Evolutionary conservation across 352 stramenopile genomes (phyloP).

Genomic region (Peronospora destructor): DNA sequence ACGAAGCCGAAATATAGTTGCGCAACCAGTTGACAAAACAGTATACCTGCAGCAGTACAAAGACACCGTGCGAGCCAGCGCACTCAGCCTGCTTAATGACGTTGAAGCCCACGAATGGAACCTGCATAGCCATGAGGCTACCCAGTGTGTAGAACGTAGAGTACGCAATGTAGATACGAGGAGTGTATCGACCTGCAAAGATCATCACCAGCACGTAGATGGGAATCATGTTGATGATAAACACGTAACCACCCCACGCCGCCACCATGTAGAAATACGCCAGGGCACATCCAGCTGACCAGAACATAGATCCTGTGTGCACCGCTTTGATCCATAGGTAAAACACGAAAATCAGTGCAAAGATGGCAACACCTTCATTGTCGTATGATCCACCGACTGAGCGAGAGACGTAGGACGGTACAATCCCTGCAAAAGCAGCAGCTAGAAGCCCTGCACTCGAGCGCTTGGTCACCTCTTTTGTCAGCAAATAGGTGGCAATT

Average conservation of each 20-base stretch:
- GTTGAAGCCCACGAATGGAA: conserved; percentile 97
- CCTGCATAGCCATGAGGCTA: conserved; percentile 93
- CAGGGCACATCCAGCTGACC: conserved; percentile 74
- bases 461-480: conserved; percentile 85
- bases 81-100: conserved; percentile 89
- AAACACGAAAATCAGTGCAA: conserved; percentile 96
- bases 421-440: conserved; percentile 92
- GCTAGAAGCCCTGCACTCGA: conserved; percentile 86
- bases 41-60: conserved; percentile 87
- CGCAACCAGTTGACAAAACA: conserved; percentile 72
- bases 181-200: conserved; percentile 89
- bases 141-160: conserved; percentile 95
- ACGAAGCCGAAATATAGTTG: conserved; percentile 62
- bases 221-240: conserved; percentile 99
- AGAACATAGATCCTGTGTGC: conserved; percentile 86
- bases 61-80: conserved; percentile 87
- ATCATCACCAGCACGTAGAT: conserved; percentile 94
- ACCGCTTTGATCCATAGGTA: conserved; percentile 95
- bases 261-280: conserved; percentile 97
- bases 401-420: conserved; percentile 95
- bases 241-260: conserved; percentile 96
- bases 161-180: conserved; percentile 94
- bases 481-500: conserved; percentile 87
- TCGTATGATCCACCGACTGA: conserved; percentile 97
- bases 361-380: conserved; percentile 97